Evolutionary conservation across 257 asterid genomes (phyloP), one percentile per base, ranked within the genome.

Genomic region (Solanum virginianum): DNA sequence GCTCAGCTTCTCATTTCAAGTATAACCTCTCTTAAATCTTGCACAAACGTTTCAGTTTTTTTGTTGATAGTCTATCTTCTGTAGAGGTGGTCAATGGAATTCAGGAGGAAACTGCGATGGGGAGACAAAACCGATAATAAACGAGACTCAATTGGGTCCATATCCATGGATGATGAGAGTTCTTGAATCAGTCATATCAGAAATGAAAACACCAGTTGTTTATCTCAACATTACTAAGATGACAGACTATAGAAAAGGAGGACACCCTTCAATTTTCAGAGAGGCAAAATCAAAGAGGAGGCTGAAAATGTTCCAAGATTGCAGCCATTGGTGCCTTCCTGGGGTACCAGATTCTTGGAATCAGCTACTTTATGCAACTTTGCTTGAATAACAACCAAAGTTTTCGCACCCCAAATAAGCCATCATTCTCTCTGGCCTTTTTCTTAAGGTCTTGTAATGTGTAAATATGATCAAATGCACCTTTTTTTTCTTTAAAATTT

Each of bases 1-100:
- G 88, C 83, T 88, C 96, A 7, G 86, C 93, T 66, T 91, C 97
- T 85, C 96, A 94, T 86, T 94, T 91, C 93, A 91, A 89, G 97
- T 93, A 90, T 20, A 45, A 16, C 14, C 63, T 57, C 63, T 18
- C 63, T 62, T 14, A 66, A 24, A 26, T 55, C 36, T 81, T 43
- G 49, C 56, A 26, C 57, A 5, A 53, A 9, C 14, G 18, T 72
- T 72, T 80, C 20, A 56, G 6, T 18, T 81, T 45, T 13, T 81
- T 39, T 22, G 41, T 24, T 22, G 51, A 51, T 80, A 7, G 63
- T 57, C 24, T 68, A 16, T 14, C 15, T 49, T n/a, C 9, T 29
- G 87, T 88, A 93, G 95, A 79, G 94, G 43, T 63, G 71, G 71
- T 63, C 71, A 63, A 26, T 63, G 71, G 71, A 63, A 63, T 20